Base-by-base conservation (phyloP, 495 filamentous ascomycete genomes). In the Rusavskia elegans region DNA sequence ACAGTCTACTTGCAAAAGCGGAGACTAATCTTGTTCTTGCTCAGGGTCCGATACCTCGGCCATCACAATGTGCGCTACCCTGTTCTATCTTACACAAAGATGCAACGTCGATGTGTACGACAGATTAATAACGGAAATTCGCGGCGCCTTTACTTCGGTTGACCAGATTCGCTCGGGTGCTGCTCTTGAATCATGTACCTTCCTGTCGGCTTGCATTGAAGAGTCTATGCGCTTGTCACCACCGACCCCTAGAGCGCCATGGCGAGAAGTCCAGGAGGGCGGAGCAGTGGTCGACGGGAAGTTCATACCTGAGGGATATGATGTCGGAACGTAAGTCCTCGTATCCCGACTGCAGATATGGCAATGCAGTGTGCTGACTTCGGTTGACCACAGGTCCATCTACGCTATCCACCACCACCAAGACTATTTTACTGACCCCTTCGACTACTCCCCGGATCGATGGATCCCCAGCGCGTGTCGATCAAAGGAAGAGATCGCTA, bases 71-170 rank as follows among this genome's bases (percentile, higher is more conserved):
- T 27, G 53, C 20, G 59, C 63, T 2, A 49, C 55, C 11, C 59
- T 67, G 45, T 68, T 65, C 62, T 71, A 70, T 53, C 58, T 71
- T 1, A 48, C 52, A 1, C 61, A 55, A 0, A n/a, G n/a, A n/a
- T n/a, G n/a, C n/a, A 51, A 61, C 6, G 63, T 66, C 14, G 29
- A 44, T 17, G 48, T 38, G n/a, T 64, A 63, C 46, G 21, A 32
- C 10, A 56, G 49, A 7, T 50, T 64, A 7, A 50, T 56, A 1
- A 5, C 42, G 13, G 69, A 72, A 49, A 59, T 71, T n/a, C 57
- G 59, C 17, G 51, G 48, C 8, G 57, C 54, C 0, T 72, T 72
- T 52, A 9, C 29, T 1, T 49, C 30, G 2, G 17, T 52, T 16
- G 54, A 59, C 2, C 60, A 66, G 10, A 68, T 71, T 53, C 30